Evolutionary conservation across 257 asterid species (phyloP), one percentile per base, ranked within the genome.

Genomic region (Solanum neorickii): DNA sequence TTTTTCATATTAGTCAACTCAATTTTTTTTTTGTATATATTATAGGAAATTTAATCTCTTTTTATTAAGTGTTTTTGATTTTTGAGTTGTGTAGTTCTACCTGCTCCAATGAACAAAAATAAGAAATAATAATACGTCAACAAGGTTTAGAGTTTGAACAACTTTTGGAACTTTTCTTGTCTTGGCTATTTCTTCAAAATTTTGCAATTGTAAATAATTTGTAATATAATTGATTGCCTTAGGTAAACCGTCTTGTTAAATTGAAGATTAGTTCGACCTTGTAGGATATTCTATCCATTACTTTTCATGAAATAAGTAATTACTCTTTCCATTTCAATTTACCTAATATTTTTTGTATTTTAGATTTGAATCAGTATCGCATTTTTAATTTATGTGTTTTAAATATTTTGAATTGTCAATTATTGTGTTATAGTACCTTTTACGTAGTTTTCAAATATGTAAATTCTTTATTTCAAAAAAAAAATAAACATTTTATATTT

Each of bases 61-160:
- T 90, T 27, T 18, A 33, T 35, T 2, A 18, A 73, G 47, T 29
- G 41, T 29, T 90, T 91, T 83, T 88, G 91, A 93, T 91, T 92
- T 90, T 0, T 68, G 27, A 20, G 80, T 73, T 73, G 29, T 73
- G 27, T 89, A 77, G 95, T 91, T 95, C 89, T 90, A 94, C 95
- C 80, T 73, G 47, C 98, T 92, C 94, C 93, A 91, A 86, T 46
- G 21, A 68, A 27, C 75, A 29, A 68, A 73, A 74, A 88, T 59
- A 33, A 82, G 33, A 70, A 33, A 72, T 72, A 76, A 86, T 33
- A 33, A 33, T 37, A 88, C 85, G 88, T 91, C 91, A 92, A 47
- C 90, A 83, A 31, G 29, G 77, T 70, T 27, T 31, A 42, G 39
- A 5, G 18, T 52, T 86, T 86, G 37, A 46, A 84, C 66, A 41